Conservation (phyloP, 2,329 filamentous ascomycete species). For the Colletotrichum orbiculare region DNA sequence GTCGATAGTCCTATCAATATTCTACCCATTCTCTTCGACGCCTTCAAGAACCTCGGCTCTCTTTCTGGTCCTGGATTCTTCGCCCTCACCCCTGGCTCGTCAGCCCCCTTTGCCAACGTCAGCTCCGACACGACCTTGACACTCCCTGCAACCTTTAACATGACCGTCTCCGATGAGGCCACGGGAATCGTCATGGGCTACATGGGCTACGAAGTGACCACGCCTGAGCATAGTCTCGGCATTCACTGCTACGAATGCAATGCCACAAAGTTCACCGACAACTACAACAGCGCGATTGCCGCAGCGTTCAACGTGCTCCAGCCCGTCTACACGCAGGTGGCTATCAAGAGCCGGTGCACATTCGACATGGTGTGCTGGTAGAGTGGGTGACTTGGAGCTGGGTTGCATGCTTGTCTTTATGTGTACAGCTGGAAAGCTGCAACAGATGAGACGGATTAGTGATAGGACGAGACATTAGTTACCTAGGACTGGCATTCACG, state of each 20-base stretch:
- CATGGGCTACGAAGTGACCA: slow-evolving; percentile 32
- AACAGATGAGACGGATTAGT: too few species aligned
- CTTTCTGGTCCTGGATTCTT: slow-evolving; percentile 26
- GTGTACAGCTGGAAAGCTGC: too few species aligned
- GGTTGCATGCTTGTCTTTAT: too few species aligned
- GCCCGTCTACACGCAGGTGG: slow-evolving; percentile 30
- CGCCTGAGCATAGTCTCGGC: slow-evolving; percentile 10
- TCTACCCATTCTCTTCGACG: slow-evolving; percentile 31
- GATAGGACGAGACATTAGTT: too few species aligned
- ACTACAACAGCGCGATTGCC: slow-evolving; percentile 31
- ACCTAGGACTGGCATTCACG: too few species aligned
- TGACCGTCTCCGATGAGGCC: slow-evolving; percentile 27
- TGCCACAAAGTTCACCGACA: slow-evolving; percentile 25
- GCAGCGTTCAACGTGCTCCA: slow-evolving; percentile 33
- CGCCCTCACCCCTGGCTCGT: slow-evolving; percentile 5
- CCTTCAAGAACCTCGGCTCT: slow-evolving; percentile 35
- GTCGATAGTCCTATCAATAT: slow-evolving; percentile 30
- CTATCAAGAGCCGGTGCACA: slow-evolving; percentile 34
- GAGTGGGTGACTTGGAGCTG: too few species aligned
- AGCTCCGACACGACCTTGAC: slow-evolving; percentile 34
- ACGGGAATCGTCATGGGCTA: slow-evolving; percentile 28
- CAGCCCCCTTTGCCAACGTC: slow-evolving; percentile 30
- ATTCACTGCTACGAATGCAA: slow-evolving; percentile 35
- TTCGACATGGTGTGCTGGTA: slow-evolving; percentile 27
- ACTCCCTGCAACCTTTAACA: slow-evolving; percentile 25